phyloP scores from a whole-genome alignment of 78 protist species.

The Dictyostelium purpureum region DNA sequence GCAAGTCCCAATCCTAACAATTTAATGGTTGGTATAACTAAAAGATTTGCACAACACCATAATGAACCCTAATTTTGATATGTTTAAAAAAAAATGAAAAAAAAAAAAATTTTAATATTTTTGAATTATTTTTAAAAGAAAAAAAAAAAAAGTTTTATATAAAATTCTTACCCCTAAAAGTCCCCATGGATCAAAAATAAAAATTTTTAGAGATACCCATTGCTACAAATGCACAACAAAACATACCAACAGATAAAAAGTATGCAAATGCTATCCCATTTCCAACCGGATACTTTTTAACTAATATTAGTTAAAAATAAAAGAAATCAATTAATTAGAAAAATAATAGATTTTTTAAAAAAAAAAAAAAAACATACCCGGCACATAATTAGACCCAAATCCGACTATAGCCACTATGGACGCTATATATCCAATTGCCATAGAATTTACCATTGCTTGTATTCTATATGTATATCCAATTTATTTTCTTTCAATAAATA shows the following conservation, averaged over 20 bases:
- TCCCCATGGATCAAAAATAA: slow-evolving; percentile 24
- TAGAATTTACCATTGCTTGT: slow-evolving; percentile 32
- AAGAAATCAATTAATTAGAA: background rate
- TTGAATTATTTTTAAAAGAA: no score
- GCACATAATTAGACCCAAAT: background rate
- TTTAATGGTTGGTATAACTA: slow-evolving; percentile 83
- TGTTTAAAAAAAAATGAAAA: no score
- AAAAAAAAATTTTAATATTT: no score
- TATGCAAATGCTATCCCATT: slow-evolving; percentile 67
- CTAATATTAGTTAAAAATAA: background rate
- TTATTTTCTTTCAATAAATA: no score
- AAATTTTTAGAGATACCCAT: slow-evolving; percentile 16
- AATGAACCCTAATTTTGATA: no score
- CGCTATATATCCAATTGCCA: slow-evolving; percentile 43
- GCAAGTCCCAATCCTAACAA: slow-evolving; percentile 88
- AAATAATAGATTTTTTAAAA: background rate
- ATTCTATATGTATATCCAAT: no score
- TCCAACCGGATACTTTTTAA: slow-evolving; percentile 68
- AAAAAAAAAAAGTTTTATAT: no score
- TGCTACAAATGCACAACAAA: slow-evolving; percentile 34
- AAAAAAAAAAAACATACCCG: background rate
- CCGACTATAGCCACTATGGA: slow-evolving; percentile 9
- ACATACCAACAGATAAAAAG: slow-evolving; percentile 47
- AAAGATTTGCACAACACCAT: slow-evolving; percentile 80
- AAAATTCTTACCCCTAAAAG: slow-evolving; percentile 19